Conservation (phyloP, 1,284 basidiomycete species). For the Sporisorium scitamineum region DNA sequence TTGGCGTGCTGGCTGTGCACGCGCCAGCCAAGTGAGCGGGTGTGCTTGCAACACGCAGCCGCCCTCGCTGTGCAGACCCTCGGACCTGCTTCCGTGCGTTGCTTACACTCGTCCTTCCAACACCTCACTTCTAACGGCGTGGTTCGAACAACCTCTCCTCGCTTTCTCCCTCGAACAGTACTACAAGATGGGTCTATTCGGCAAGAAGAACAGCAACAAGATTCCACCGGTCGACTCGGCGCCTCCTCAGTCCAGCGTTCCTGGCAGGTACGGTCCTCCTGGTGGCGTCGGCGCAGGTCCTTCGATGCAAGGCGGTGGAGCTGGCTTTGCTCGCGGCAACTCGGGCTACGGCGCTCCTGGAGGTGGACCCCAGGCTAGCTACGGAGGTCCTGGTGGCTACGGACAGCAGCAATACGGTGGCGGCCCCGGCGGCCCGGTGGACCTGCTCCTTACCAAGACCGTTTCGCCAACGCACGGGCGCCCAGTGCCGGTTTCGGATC, state of each 20-base stretch:
- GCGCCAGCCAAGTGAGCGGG: constrained; percentile 3
- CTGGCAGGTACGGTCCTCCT: constrained; percentile 30
- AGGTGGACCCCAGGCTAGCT: constrained; percentile 11
- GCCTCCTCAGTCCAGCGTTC: constrained; percentile 17
- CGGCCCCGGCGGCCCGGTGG: constrained; percentile 13
- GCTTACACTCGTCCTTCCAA: not conserved
- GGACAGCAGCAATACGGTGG: constrained; percentile 35
- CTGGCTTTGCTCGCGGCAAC: constrained; percentile 12
- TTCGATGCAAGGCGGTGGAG: constrained; percentile 13
- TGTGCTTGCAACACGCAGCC: constrained; percentile 8
- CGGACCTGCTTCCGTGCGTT: not conserved
- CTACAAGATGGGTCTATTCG: constrained; percentile 39
- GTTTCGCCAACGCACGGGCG: constrained; percentile 54
- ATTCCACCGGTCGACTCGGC: constrained; percentile 40
- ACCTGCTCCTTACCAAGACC: constrained; percentile 26
- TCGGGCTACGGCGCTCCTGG: constrained; percentile 19
- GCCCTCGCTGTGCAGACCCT: not conserved
- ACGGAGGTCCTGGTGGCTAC: constrained; percentile 8
- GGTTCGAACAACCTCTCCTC: not conserved
- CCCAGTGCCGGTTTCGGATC: constrained; percentile 48
- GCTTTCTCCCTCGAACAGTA: not conserved
- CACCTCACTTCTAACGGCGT: not conserved
- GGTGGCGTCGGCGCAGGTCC: constrained; percentile 22
- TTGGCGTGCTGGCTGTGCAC: constrained; percentile 16
- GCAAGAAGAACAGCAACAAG: constrained; percentile 47